These are phyloP conservation scores for Kurtzmaniella quercitrusa DNA, from an alignment of 1,139 yeast genomes.

Conservation along the genomic window DNA sequence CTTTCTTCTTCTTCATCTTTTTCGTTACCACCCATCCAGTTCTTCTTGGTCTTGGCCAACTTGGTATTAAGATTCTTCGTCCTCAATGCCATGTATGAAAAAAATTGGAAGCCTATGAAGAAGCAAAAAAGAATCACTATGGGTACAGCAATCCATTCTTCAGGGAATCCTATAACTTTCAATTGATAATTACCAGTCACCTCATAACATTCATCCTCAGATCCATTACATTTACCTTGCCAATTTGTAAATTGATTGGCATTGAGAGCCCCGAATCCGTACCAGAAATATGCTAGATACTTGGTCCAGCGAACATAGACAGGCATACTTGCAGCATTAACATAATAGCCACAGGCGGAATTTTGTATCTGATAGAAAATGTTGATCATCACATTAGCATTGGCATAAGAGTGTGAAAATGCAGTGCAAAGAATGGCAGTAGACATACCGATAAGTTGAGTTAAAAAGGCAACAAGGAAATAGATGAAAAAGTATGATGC, in stretches of 20 bases:
- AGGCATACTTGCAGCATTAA: slow-evolving; percentile 70
- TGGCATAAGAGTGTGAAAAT: slow-evolving; percentile 58
- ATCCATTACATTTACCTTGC: slow-evolving; percentile 53
- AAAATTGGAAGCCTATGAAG: slow-evolving; percentile 49
- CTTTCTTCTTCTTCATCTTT: slow-evolving; percentile 15
- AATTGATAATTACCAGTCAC: slow-evolving; percentile 55
- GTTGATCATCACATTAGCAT: slow-evolving; percentile 61
- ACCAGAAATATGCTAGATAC: slow-evolving; percentile 73
- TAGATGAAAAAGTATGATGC: slow-evolving; percentile 54
- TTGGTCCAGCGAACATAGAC: slow-evolving; percentile 85
- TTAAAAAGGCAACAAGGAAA: slow-evolving; percentile 54
- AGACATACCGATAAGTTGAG: slow-evolving; percentile 53
- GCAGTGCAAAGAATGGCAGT: slow-evolving; percentile 56
- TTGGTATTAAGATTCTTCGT: slow-evolving; percentile 50
- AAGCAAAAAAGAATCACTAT: slow-evolving; percentile 58
- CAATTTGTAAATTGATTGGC: slow-evolving; percentile 64
- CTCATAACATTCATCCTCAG: slow-evolving; percentile 28
- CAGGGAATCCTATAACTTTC: slow-evolving; percentile 55
- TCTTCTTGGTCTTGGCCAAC: slow-evolving; percentile 42
- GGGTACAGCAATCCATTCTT: slow-evolving; percentile 66
- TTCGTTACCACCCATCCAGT: slow-evolving; percentile 30
- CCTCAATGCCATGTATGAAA: slow-evolving; percentile 44
- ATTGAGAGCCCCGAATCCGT: slow-evolving; percentile 64
- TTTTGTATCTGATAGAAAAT: slow-evolving; percentile 67
- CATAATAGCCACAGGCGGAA: slow-evolving; percentile 79